Conservation (phyloP, 441 rosid species). For the Brassica balearica region DNA sequence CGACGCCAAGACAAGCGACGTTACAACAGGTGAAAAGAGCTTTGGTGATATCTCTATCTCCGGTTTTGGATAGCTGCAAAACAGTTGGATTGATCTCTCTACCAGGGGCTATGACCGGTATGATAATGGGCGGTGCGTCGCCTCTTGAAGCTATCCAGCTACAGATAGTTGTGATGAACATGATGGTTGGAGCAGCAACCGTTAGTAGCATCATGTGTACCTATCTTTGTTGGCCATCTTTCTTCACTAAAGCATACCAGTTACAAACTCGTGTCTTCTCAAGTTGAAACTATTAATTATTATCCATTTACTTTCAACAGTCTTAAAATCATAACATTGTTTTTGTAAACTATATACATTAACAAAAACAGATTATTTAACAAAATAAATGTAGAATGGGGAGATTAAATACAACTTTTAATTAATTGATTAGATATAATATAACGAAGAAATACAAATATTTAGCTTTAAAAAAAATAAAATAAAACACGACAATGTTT, state of each 20-base stretch:
- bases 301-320: not conserved
- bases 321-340: too few relatives aligned
- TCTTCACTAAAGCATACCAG: constrained; percentile 86
- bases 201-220: constrained; percentile 82
- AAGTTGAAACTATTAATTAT: not conserved
- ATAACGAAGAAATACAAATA: constrained; percentile 13
- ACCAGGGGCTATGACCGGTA: constrained; percentile 96
- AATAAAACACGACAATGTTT: not conserved
- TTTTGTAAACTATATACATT: too few relatives aligned
- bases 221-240: constrained; percentile 81
- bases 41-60: constrained; percentile 78
- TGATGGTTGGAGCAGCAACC: constrained; percentile 86
- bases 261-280: constrained; percentile 65
- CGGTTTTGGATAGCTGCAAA: constrained; percentile 87
- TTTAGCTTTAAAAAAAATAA: constrained; percentile 6
- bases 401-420: not conserved
- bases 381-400: too few relatives aligned
- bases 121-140: constrained; percentile 95
- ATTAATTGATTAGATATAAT: not conserved
- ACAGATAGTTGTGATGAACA: constrained; percentile 92
- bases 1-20: constrained; percentile 84
- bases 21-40: constrained; percentile 75
- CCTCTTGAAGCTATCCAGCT: constrained; percentile 90
- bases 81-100: constrained; percentile 86
- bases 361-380: too few relatives aligned